phyloP scores from a whole-genome alignment of 306 rosid genomes.

The Hippophae rhamnoides region DNA sequence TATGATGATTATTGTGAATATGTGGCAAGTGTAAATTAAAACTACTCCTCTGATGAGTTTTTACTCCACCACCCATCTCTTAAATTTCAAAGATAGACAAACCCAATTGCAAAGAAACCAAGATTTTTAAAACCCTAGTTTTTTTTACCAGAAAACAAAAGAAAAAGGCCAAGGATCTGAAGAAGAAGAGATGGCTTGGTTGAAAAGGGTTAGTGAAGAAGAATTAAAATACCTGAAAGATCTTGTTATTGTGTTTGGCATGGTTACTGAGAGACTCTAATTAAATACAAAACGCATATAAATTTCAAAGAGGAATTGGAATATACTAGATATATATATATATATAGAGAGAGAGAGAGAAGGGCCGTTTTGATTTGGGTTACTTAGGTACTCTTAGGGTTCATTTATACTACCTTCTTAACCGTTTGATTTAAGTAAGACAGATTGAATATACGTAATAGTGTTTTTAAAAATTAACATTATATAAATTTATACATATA shows the following conservation, averaged over 20 bases:
- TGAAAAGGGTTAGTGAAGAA: slow-evolving; percentile 19
- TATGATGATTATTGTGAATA: slow-evolving; percentile 4
- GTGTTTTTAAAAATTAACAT: no score
- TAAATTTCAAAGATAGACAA: no score
- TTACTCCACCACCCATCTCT: slow-evolving; percentile 49
- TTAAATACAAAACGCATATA: slow-evolving; percentile 9
- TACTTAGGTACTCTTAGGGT: no score
- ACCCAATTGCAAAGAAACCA: not conserved
- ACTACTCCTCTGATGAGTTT: slow-evolving; percentile 22
- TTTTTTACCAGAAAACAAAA: slow-evolving; percentile 25
- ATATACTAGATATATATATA: no score
- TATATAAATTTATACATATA: no score
- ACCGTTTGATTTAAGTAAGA: no score
- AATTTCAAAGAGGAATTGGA: not conserved
- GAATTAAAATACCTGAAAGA: slow-evolving; percentile 13
- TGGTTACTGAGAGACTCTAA: slow-evolving; percentile 6
- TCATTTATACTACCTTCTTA: no score
- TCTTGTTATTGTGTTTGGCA: slow-evolving; percentile 24
- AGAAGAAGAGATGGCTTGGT: slow-evolving; percentile 16
- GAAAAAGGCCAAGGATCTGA: slow-evolving; percentile 30
- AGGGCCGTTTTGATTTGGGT: no score
- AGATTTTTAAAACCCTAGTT: not conserved
- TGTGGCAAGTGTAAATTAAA: slow-evolving; percentile 23
- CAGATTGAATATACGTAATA: no score
- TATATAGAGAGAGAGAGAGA: no score